Percentiles rank a stretch among this genome's conserved stretches.
These are phyloP conservation scores for Aspergillus sp. DNA, from an alignment of 2,329 filamentous ascomycete genomes.

Conservation along the genomic window DNA sequence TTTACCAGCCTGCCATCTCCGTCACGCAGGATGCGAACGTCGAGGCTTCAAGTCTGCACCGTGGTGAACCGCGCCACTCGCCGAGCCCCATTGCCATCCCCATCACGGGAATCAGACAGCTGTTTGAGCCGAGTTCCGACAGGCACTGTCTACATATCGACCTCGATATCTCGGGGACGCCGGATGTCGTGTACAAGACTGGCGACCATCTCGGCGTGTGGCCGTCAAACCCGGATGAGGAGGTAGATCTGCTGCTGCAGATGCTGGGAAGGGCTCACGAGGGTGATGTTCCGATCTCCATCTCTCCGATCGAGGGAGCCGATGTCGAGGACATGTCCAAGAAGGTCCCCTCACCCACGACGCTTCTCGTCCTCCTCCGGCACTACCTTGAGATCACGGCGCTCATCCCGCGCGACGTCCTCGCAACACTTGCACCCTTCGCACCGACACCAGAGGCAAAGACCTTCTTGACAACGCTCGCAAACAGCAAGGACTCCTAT, in stretches of 20 bases:
- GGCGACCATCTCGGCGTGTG: constrained; percentile 92
- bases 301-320: constrained; percentile 33
- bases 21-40: constrained; percentile 72
- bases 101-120: constrained; percentile 78
- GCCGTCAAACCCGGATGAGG: constrained; percentile 85
- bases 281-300: constrained; percentile 57
- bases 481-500: constrained; percentile 85
- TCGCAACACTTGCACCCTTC: constrained; percentile 80
- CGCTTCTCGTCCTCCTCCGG: constrained; percentile 79
- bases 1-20: constrained; percentile 83
- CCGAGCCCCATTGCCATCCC: constrained; percentile 74
- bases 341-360: constrained; percentile 88
- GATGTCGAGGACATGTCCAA: constrained; percentile 68
- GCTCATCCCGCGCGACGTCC: constrained; percentile 87
- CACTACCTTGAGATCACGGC: constrained; percentile 94
- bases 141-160: constrained; percentile 91
- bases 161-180: constrained; percentile 74
- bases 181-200: constrained; percentile 87
- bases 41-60: constrained; percentile 77
- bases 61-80: constrained; percentile 81
- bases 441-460: constrained; percentile 78
- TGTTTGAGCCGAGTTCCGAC: constrained; percentile 75
- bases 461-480: constrained; percentile 78
- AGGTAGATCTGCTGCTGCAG: constrained; percentile 80
- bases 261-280: constrained; percentile 64